A percentile compares a stretch with the other conserved stretches of the same genome.
phyloP scores from a whole-genome alignment of 1,139 yeast species.

The Scheffersomyces illinoinensis region DNA sequence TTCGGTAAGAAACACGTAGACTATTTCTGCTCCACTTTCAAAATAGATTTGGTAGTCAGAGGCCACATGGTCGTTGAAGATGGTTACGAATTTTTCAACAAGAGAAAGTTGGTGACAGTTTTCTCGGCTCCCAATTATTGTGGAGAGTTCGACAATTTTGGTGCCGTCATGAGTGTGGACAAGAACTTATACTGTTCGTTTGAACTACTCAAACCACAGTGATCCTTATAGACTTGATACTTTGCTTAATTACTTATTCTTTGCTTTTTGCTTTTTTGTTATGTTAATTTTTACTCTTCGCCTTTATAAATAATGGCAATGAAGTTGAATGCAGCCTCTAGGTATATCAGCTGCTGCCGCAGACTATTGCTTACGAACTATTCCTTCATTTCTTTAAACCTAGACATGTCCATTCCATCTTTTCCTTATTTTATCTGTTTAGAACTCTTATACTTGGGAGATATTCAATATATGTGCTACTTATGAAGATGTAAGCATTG shows the following conservation, averaged over 20 bases:
- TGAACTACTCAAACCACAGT: slow-evolving; percentile 72
- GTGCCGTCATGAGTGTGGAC: slow-evolving; percentile 87
- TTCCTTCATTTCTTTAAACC: not conserved
- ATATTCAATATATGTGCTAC: not conserved
- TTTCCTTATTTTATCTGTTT: not conserved
- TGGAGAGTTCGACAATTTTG: slow-evolving; percentile 89
- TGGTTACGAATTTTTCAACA: slow-evolving; percentile 84
- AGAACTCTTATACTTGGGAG: not conserved
- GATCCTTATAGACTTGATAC: slow-evolving; percentile 3
- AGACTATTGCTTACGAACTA: not conserved
- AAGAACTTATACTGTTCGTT: slow-evolving; percentile 76
- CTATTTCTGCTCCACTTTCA: slow-evolving; percentile 65
- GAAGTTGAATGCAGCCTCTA: not conserved
- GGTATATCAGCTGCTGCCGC: not conserved
- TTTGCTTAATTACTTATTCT: not conserved
- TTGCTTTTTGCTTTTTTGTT: not conserved
- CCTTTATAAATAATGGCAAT: not conserved
- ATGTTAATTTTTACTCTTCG: not conserved
- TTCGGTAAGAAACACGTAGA: slow-evolving; percentile 76
- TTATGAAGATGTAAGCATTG: not conserved
- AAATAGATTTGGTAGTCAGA: slow-evolving; percentile 77
- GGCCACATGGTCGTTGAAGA: slow-evolving; percentile 96
- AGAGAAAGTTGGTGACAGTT: slow-evolving; percentile 75
- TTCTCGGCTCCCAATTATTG: slow-evolving; percentile 90
- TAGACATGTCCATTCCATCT: not conserved